These are phyloP conservation scores for Apiospora kogelbergensis DNA, from an alignment of 2,329 filamentous ascomycete species.

Conservation along the genomic window DNA sequence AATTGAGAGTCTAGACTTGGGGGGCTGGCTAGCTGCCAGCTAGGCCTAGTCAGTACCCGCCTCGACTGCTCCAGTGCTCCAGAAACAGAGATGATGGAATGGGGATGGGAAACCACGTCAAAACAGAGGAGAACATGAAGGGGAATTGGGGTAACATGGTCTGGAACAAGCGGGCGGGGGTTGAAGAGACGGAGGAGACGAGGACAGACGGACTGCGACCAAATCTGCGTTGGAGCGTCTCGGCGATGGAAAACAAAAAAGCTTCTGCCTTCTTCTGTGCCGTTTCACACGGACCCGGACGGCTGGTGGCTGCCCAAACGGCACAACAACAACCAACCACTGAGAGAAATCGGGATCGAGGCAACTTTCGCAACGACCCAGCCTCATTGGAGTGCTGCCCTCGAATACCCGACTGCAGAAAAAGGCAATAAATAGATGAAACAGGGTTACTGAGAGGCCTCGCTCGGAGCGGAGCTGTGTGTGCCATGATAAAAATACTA, in stretches of 20 bases:
- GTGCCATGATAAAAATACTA: not conserved
- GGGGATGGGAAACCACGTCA: not conserved
- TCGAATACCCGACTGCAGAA: not conserved
- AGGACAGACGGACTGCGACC: not conserved
- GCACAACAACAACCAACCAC: no score
- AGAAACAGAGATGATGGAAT: not conserved
- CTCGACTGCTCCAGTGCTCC: not conserved
- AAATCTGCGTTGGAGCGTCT: not conserved
- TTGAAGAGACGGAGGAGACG: not conserved
- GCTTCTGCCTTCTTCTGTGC: not conserved
- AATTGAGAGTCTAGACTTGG: not conserved
- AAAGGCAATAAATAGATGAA: not conserved
- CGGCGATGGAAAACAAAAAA: not conserved
- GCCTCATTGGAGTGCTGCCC: no score
- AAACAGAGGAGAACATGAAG: not conserved
- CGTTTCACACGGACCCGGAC: not conserved
- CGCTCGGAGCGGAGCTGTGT: not conserved
- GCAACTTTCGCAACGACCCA: no score
- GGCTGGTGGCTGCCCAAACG: not conserved
- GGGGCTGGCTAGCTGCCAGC: no score
- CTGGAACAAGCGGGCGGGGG: not conserved
- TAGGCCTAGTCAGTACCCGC: no score
- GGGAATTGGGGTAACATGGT: not conserved
- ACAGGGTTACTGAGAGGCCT: not conserved
- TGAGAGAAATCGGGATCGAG: no score